Evolutionary conservation across 257 asterid species (phyloP), one percentile per base, ranked within the genome.

Genomic region (Phtheirospermum japonicum): DNA sequence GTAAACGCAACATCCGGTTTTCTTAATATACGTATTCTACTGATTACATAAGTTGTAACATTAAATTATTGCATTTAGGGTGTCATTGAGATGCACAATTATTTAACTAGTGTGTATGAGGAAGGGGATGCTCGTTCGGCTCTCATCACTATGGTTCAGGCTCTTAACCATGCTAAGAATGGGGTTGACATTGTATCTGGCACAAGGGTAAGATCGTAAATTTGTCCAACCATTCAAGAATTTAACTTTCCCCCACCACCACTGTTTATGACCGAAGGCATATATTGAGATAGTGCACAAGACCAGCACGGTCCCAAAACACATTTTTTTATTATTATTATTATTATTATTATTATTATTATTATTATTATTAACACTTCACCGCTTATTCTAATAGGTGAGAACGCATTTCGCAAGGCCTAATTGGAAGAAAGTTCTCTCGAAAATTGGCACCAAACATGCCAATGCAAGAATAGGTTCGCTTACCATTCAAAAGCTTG

Each of bases 91-190:
- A 92, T 92, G 98, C 98, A 92, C 77, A 92, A 92, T 63, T 92
- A 92, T 71, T 78, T 88, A 59, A 92, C 98, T 0, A 92, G 98
- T 59, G 98, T 92, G 31, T 92, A 92, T 28, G 98, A 91, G 75
- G 97, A 91, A 79, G 97, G 98, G 4, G 97, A 91, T 77, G 98
- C 95, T 32, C 97, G 95, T 65, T 91, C 98, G 23, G 96, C 96
- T 39, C 95, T 91, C 71, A 88, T 91, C 77, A 91, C 98, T 34
- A 88, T 91, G 97, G 97, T 91, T 52, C 98, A 88, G 55, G 95
- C 97, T 18, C 95, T 91, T 56, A 88, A 91, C 80, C 97, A 91
- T 83, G 96, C 98, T 5, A 91, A 91, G 69, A 88, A 91, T 49
- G 98, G 98, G 51, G 95, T 86, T 40, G 96, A 88, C 57, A 80